Conservation (phyloP, 805 yeast genomes). For the Metschnikowia dekortorum region DNA sequence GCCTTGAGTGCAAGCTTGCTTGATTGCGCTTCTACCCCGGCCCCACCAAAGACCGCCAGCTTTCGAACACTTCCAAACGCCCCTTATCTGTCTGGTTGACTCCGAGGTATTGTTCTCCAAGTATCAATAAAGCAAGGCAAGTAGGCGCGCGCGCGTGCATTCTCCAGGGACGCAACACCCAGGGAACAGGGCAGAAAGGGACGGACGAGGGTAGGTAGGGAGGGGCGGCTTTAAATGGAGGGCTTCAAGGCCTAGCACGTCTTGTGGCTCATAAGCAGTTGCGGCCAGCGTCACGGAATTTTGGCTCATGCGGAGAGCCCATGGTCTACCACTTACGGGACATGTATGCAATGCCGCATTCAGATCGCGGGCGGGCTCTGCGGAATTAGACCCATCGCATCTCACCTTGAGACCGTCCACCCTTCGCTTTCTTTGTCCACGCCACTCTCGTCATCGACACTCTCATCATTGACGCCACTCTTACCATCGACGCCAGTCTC, state of each 20-base stretch:
- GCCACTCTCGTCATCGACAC: background rate
- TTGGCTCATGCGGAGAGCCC: background rate
- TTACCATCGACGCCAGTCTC: too few relatives aligned
- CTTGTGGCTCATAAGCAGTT: too few relatives aligned
- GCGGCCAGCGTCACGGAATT: too few relatives aligned
- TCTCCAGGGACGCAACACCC: background rate
- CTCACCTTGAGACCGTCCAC: background rate
- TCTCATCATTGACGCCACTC: background rate
- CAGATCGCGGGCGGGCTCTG: background rate
- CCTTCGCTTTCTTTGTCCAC: background rate
- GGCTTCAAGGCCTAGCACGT: too few relatives aligned
- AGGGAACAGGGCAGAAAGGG: background rate
- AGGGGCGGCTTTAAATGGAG: too few relatives aligned
- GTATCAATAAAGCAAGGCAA: background rate
- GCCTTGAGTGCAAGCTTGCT: too few relatives aligned
- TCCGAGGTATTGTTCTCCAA: background rate
- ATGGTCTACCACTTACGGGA: background rate
- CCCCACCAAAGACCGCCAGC: too few relatives aligned
- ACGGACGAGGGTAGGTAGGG: too few relatives aligned
- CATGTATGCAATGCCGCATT: background rate
- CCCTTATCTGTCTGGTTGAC: background rate
- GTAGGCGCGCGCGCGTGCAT: background rate
- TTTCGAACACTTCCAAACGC: background rate
- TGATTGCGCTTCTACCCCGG: too few relatives aligned
- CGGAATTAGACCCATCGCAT: background rate